A percentile compares a stretch with the other conserved stretches of the same genome.
Evolutionary conservation across 2,329 filamentous ascomycete genomes (phyloP).

Genomic region (Penicillium concentricum): DNA sequence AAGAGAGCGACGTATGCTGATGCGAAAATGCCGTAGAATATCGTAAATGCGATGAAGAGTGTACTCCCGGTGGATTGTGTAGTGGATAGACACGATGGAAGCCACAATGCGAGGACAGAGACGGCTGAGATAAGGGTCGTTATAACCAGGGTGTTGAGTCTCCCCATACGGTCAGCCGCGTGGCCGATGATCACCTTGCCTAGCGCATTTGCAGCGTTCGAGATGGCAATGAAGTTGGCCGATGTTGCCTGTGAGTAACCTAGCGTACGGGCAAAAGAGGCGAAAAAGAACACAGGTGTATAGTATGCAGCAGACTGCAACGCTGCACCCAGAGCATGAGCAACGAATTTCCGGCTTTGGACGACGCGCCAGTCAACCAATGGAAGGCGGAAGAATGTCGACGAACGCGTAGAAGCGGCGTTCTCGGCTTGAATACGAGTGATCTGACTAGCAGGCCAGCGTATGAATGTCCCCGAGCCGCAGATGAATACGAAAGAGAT

Average conservation of each 20-base stretch:
- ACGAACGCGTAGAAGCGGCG: conserved; percentile 12
- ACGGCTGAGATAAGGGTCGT: conserved; percentile 30
- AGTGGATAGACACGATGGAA: conserved; percentile 20
- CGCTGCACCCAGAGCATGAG: conserved; percentile 36
- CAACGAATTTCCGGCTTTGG: conserved; percentile 34
- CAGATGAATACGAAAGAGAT: conserved; percentile 33
- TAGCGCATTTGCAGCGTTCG: conserved; percentile 41
- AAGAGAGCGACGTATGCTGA: conserved; percentile 42
- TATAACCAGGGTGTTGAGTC: conserved; percentile 41
- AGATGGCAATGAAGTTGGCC: conserved; percentile 42
- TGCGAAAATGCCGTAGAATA: conserved; percentile 40
- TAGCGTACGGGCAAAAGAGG: conserved; percentile 39
- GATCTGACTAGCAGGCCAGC: conserved; percentile 27
- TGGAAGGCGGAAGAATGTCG: conserved; percentile 26
- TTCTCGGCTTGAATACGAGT: conserved; percentile 18
- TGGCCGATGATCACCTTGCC: conserved; percentile 41
- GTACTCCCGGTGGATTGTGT: conserved; percentile 12
- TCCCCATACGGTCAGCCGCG: conserved; percentile 38
- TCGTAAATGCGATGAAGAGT: conserved; percentile 33
- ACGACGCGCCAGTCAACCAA: conserved; percentile 37
- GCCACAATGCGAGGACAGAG: conserved; percentile 28
- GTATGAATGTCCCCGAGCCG: conserved; percentile 22
- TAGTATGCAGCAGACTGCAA: conserved; percentile 42
- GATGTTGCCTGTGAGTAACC: conserved; percentile 38
- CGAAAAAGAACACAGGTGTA: conserved; percentile 41